phyloP scores from a whole-genome alignment of 106 monocot species.

The Dendrobium chrysotoxum region DNA sequence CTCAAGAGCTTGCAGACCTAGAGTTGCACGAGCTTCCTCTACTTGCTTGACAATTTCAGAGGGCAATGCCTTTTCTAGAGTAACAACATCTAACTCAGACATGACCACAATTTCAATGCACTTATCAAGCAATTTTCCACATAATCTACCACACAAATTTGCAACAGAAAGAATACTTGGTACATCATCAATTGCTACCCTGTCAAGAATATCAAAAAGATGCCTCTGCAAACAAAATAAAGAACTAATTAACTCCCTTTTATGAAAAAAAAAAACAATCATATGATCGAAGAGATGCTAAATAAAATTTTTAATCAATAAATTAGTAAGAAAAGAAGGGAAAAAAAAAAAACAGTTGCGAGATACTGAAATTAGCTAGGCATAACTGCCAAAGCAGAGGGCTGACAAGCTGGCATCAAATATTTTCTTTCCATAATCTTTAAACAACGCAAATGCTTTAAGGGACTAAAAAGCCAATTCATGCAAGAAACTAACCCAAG shows the following conservation, averaged over 20 bases:
- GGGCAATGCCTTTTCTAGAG: conserved; percentile 66
- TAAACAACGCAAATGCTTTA: too few species aligned
- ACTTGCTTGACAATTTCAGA: conserved; percentile 45
- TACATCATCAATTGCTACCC: conserved; percentile 49
- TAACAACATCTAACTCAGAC: conserved; percentile 48
- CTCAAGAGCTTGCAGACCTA: conserved; percentile 11
- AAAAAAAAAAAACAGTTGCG: neutral
- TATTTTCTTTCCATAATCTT: too few species aligned
- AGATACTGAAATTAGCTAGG: neutral
- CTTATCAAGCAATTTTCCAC: conserved; percentile 31
- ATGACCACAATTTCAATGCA: conserved; percentile 40
- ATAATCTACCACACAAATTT: conserved; percentile 33
- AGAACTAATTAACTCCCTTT: neutral
- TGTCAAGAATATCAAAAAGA: conserved; percentile 64
- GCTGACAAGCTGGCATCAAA: neutral
- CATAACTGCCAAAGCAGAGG: neutral
- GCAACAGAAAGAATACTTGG: conserved; percentile 51
- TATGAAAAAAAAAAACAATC: neutral
- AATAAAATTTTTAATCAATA: neutral
- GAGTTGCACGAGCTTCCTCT: conserved; percentile 10
- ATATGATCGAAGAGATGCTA: neutral
- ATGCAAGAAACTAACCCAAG: too few species aligned
- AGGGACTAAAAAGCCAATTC: too few species aligned
- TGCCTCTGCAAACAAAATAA: conserved; percentile 47
- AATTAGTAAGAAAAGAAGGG: neutral